Base-by-base conservation (phyloP, 345 rosid species). In the Murraya paniculata region DNA sequence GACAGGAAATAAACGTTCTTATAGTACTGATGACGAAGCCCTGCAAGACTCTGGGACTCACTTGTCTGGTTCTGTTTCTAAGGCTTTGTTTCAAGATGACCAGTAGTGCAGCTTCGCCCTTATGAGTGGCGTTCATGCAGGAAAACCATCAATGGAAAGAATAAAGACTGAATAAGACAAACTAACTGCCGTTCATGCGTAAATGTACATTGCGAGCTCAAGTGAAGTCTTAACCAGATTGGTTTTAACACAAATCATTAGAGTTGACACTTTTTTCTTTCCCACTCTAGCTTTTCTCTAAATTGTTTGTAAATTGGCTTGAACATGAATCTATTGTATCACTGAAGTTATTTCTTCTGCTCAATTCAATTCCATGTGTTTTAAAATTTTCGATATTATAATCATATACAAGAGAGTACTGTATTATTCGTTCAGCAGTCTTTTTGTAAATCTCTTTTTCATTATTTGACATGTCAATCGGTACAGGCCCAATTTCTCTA, bases 81-180 rank as follows among this genome's bases (percentile, higher is more conserved):
- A 87, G 89, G 92, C 92, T 55, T 82, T 89, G 85, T 92, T 92
- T 85, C 97, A 88, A 77, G 93, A 90, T 81, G 84, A 80, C 74
- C 66, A 33, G 73, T 55, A 68, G 14, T 53, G 53, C 57, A 62
- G 19, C 11, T 56, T 58, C 68, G 41, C 27, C 45, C 65, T 38
- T 22, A 25, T 36, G 53, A 62, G 35, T 30, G 76, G 64, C 56
- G 1, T 50, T 57, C 57, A 53, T 28, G 57, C 30, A 1, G 45
- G 24, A 45, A 19, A 57, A 19, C 19, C 28, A 0, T 65, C 11
- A 16, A 11, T 24, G 24, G 35, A 48, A 71, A 21, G 16, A 68
- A 58, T 70, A 14, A 68, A 68, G n/a, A 62, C 41, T 19, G 22
- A 28, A 18, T 65, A 50, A 64, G 31, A 13, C 13, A 18, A 74